A percentile compares a stretch with the other conserved stretches of the same genome.
phyloP scores from a whole-genome alignment of 768 basidiomycete species.

The Gloeostereum incarnatum region DNA sequence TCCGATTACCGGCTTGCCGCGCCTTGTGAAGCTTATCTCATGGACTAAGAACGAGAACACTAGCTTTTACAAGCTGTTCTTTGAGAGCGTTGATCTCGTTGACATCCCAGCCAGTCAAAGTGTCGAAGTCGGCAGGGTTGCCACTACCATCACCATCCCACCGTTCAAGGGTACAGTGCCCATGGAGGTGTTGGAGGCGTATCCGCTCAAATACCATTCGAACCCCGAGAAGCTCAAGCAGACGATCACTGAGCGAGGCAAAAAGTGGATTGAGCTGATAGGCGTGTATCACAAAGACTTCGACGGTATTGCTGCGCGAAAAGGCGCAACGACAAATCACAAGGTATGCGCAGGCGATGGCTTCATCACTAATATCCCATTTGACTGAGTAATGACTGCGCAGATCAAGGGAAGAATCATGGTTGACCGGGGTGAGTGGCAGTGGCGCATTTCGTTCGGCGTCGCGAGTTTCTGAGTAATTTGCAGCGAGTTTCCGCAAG shows the following conservation, averaged over 20 bases:
- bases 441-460: too few relatives aligned
- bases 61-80: conserved; percentile 32
- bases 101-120: conserved; percentile 24
- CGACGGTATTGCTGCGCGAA: conserved; percentile 39
- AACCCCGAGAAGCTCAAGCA: conserved; percentile 31
- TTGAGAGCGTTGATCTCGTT: conserved; percentile 44
- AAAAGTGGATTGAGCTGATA: conserved; percentile 44
- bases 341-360: conserved; percentile 29
- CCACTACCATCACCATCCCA: conserved; percentile 28
- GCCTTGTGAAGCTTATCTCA: conserved; percentile 36
- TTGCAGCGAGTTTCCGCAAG: conserved; percentile 36
- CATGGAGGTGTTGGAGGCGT: conserved; percentile 40
- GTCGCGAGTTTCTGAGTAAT: neutral
- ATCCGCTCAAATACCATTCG: conserved; percentile 43
- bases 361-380: conserved; percentile 1
- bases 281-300: conserved; percentile 51
- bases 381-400: neutral
- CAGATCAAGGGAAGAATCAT: conserved; percentile 52
- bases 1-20: conserved; percentile 41
- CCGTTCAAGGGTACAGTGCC: conserved; percentile 39
- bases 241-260: conserved; percentile 35
- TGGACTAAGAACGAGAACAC: conserved; percentile 25
- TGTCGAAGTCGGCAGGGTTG: conserved; percentile 29
- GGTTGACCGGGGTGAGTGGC: conserved; percentile 48
- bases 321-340: conserved; percentile 26